Base-by-base conservation (phyloP, 306 rosid species). In the Gastrolobium bilobum region DNA sequence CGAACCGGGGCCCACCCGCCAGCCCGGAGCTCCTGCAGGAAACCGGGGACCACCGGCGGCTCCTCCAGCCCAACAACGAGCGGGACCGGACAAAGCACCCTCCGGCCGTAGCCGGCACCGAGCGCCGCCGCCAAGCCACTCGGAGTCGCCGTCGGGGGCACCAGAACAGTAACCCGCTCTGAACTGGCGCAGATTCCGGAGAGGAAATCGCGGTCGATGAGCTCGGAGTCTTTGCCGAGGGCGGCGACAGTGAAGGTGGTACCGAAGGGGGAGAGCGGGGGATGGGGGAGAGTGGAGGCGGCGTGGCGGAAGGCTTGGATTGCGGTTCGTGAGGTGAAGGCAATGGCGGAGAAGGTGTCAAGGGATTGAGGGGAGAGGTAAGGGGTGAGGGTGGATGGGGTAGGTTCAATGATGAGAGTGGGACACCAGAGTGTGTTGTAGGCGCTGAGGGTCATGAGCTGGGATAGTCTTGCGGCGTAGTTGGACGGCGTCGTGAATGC, bases 401-500 rank as follows among this genome's bases (percentile, higher is more conserved):
- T 88, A 62, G 86, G 70, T 38, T 88, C 80, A 68, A 89, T 83
- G 34, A 15, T 42, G 68, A 93, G 80, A 0, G 91, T 88, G 73
- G 94, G 98, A 67, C 86, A 85, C 87, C 89, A 87, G 7, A 89
- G 73, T 5, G 93, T 90, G 10, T 73, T 47, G 80, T 86, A 84
- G 76, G 82, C 82, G 47, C 79, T 84, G 73, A 79, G 73, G 9
- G 84, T 31, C 39, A 93, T 92, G 59, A 91, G 64, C 59, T 50
- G 59, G 74, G 88, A 84, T 10, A 93, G 82, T 35, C 94, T 83
- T 35, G 79, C 54, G 35, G 93, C 92, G 84, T 93, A 93, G 85
- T 88, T 93, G 2, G 82, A 76, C 1, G 97, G 97, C 53, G 94
- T 89, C 15, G 97, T 89, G 79, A 93, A 89, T 20, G 91, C 92